Base-by-base conservation (phyloP, 2,329 filamentous ascomycete species). In the Mycosphaerella sp. region DNA sequence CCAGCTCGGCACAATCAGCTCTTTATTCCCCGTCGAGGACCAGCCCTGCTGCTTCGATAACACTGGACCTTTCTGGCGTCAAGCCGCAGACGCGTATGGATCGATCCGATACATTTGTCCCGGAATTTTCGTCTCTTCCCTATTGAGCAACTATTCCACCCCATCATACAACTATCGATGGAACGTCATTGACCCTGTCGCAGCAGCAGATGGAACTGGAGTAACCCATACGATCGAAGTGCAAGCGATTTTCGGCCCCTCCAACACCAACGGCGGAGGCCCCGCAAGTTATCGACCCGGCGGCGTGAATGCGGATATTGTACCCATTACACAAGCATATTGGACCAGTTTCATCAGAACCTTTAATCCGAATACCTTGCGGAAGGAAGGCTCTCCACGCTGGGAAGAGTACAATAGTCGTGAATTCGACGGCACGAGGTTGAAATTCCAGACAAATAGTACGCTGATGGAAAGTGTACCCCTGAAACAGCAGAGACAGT, bases 261-360 rank as follows among this genome's bases (percentile, higher is more conserved):
- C 75, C 3, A 78, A 84, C 61, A 73, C 77, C 2, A 68, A 71
- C 17, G 69, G 70, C 4, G 62, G 56, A 0, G 67, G 75, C 1
- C 83, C 84, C 0, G 62, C 63, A 2, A 82, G 78, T 41, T 88
- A 87, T 59, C 65, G 65, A 6, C 63, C 70, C 0, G 73, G 71
- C 2, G 71, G 70, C 12, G 67, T 68, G 12, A 88, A 89, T 57
- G 75, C 71, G 1, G 63, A 64, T 0, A 80, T 85, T 5, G 74
- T 85, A 1, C 73, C 78, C 0, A 68, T 85, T 0, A 77, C 86
- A 25, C 83, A 87, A 62, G 77, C 74, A 0, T 90, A 89, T 66
- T 89, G 85, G 84, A 79, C 81, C 1, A 86, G 81, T 57, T 90
- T 90, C 63, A 81, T 90, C 54, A 71, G 78, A 21, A 74, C 73